Evolutionary conservation across 257 asterid species (phyloP).

Genomic region (Schizonepeta tenuifolia): DNA sequence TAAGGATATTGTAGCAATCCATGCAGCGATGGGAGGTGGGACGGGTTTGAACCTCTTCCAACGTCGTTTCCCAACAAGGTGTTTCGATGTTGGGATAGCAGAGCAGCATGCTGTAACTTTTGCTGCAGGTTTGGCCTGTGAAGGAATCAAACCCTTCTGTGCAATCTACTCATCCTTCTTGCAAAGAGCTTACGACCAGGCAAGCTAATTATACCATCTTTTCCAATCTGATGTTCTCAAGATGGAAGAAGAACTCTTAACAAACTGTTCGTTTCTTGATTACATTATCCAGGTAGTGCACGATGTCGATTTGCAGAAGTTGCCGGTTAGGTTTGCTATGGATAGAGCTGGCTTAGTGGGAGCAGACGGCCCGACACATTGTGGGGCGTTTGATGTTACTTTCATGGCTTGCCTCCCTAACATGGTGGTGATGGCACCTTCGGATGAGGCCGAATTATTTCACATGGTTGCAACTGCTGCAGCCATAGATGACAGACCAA

Average conservation of each 20-base stretch:
- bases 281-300: constrained; percentile 72
- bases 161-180: constrained; percentile 90
- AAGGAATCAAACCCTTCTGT: constrained; percentile 91
- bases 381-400: constrained; percentile 87
- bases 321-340: constrained; percentile 96
- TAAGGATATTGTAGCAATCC: constrained; percentile 85
- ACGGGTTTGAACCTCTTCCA: constrained; percentile 90
- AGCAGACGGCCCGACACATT: constrained; percentile 96
- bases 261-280: constrained; percentile 9
- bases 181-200: constrained; percentile 97
- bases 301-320: constrained; percentile 94
- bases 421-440: constrained; percentile 99
- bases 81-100: constrained; percentile 96
- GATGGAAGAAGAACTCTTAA: constrained; percentile 1
- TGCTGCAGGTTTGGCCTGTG: constrained; percentile 98
- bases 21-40: constrained; percentile 99
- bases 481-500: constrained; percentile 89
- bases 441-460: constrained; percentile 86
- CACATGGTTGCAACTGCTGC: constrained; percentile 99
- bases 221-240: background rate
- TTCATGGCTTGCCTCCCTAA: constrained; percentile 98
- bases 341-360: constrained; percentile 97
- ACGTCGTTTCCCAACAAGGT: constrained; percentile 80
- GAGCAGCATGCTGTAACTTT: constrained; percentile 98
- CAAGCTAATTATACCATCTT: constrained; percentile 28